phyloP scores from a whole-genome alignment of 768 basidiomycete genomes.

The Amanita inopinata region DNA sequence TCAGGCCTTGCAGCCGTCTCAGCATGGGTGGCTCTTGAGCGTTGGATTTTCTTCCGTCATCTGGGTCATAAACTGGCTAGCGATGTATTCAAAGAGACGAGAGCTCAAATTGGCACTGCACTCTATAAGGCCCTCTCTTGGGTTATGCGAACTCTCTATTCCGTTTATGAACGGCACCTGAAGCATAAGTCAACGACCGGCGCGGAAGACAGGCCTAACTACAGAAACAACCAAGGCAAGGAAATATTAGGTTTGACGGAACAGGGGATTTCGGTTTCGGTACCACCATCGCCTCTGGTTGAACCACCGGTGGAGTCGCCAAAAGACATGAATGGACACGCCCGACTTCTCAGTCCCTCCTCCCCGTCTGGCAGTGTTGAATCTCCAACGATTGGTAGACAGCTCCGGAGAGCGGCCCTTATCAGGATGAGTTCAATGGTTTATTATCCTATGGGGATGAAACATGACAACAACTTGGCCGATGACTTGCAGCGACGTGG shows the following conservation, averaged over 20 bases:
- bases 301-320: too few relatives aligned
- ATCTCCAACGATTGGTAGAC: conserved; percentile 20
- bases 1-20: conserved; percentile 66
- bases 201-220: too few relatives aligned
- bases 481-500: too few relatives aligned
- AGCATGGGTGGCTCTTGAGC: conserved; percentile 65
- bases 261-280: too few relatives aligned
- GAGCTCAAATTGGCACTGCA: conserved; percentile 22
- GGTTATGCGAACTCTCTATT: neutral
- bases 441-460: conserved; percentile 13
- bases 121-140: neutral
- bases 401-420: conserved; percentile 35
- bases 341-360: neutral
- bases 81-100: conserved; percentile 44
- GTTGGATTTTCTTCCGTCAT: conserved; percentile 52
- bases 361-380: neutral
- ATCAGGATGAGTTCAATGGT: conserved; percentile 30
- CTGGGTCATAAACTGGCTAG: conserved; percentile 62
- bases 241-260: too few relatives aligned
- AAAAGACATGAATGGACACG: too few relatives aligned
- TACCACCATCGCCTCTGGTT: too few relatives aligned
- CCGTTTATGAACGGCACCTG: too few relatives aligned
- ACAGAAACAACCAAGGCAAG: too few relatives aligned
- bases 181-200: too few relatives aligned
- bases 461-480: neutral